These are phyloP conservation scores for Gomphus sp. DNA, from an alignment of 1,284 basidiomycete species.

Conservation along the genomic window DNA sequence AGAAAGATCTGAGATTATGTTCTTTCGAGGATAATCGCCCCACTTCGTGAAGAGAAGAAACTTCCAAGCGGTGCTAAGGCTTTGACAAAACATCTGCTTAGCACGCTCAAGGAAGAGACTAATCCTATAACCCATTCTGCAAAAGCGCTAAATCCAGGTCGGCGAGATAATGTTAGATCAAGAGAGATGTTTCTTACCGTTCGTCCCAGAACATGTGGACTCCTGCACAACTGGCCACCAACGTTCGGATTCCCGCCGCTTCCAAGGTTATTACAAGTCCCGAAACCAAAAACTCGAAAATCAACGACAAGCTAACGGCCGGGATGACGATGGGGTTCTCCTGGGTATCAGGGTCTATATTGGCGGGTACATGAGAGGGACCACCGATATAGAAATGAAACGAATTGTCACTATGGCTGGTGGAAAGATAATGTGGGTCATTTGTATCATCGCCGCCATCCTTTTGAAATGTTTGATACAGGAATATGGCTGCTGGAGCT, in stretches of 20 bases:
- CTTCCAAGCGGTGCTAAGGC: constrained; percentile 29
- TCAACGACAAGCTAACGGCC: constrained; percentile 28
- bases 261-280: constrained; percentile 31
- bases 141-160: constrained; percentile 49
- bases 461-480: constrained; percentile 17
- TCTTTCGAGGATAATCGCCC: constrained; percentile 23
- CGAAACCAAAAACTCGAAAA: constrained; percentile 41
- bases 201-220: constrained; percentile 41
- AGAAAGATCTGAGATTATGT: not conserved
- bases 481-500: constrained; percentile 44
- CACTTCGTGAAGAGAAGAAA: constrained; percentile 19
- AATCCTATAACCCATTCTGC: constrained; percentile 71
- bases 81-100: constrained; percentile 47
- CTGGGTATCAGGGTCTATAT: constrained; percentile 23
- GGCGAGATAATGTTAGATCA: not conserved
- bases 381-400: constrained; percentile 70
- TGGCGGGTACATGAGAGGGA: constrained; percentile 49
- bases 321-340: constrained; percentile 27
- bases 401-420: constrained; percentile 46
- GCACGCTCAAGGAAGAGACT: constrained; percentile 43
- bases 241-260: constrained; percentile 37
- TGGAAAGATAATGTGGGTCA: constrained; percentile 40
- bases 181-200: not conserved
- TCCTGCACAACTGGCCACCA: constrained; percentile 62
- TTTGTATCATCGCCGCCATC: not conserved